Percentiles rank a stretch among this genome's conserved stretches.
Evolutionary conservation across 495 filamentous ascomycete genomes (phyloP).

Genomic region (Amniculicola lignicola): DNA sequence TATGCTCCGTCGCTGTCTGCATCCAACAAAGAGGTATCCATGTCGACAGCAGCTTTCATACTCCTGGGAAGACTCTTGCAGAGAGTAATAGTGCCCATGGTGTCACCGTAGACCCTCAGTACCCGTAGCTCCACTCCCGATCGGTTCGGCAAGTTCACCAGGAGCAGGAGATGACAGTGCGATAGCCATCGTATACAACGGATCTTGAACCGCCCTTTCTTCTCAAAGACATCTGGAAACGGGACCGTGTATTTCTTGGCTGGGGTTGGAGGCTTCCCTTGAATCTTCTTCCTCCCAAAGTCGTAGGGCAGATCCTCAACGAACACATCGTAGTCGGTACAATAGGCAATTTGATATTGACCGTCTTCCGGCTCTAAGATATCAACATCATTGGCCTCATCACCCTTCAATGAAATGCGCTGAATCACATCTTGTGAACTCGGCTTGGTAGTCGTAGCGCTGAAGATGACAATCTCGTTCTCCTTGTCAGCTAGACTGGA

Average conservation of each 20-base stretch:
- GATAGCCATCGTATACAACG: slow-evolving; percentile 64
- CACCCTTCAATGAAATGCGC: slow-evolving; percentile 59
- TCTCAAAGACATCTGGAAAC: slow-evolving; percentile 45
- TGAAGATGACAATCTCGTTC: slow-evolving; percentile 76
- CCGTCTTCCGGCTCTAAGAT: slow-evolving; percentile 57
- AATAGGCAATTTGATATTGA: slow-evolving; percentile 72
- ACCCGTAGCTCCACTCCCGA: slow-evolving; percentile 69
- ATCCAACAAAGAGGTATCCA: slow-evolving; percentile 68
- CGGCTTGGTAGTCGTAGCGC: slow-evolving; percentile 55
- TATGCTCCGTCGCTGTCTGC: slow-evolving; percentile 49
- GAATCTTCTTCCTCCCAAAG: slow-evolving; percentile 44
- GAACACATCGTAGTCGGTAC: slow-evolving; percentile 72
- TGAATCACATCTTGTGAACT: slow-evolving; percentile 59
- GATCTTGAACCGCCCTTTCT: slow-evolving; percentile 37
- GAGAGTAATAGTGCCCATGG: slow-evolving; percentile 40
- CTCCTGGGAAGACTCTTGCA: slow-evolving; percentile 55
- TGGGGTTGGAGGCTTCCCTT: slow-evolving; percentile 55
- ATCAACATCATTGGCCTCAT: slow-evolving; percentile 82
- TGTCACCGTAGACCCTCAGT: slow-evolving; percentile 50
- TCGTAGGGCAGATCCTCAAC: slow-evolving; percentile 51
- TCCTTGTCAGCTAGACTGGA: slow-evolving; percentile 68
- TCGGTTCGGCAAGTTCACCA: slow-evolving; percentile 49
- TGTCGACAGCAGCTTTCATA: slow-evolving; percentile 64
- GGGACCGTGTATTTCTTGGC: slow-evolving; percentile 60
- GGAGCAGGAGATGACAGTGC: slow-evolving; percentile 43